phyloP scores from a whole-genome alignment of 179 eudicot genomes.

The Sideroxylon spinosum region DNA sequence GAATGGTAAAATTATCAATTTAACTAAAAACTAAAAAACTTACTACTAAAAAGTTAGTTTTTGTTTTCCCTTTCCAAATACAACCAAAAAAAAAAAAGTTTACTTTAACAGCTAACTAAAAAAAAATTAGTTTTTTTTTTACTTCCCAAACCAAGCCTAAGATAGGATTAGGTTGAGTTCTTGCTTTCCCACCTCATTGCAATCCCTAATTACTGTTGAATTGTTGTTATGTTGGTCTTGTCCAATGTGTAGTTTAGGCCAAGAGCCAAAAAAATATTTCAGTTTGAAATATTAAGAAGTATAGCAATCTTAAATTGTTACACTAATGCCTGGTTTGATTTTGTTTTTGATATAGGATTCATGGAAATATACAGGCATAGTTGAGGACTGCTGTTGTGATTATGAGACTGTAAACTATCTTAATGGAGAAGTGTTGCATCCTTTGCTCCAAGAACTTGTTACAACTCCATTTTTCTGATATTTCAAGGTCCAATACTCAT shows the following conservation, averaged over 20 bases:
- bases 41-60: too few relatives aligned
- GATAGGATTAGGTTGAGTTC: not conserved
- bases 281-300: not conserved
- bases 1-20: too few relatives aligned
- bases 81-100: too few relatives aligned
- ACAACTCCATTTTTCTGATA: conserved; percentile 65
- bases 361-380: conserved; percentile 53
- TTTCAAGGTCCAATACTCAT: too few relatives aligned
- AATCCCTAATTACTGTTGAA: not conserved
- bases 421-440: conserved; percentile 52
- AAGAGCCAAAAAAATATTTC: not conserved
- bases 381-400: conserved; percentile 72
- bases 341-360: conserved; percentile 24
- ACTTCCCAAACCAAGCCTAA: too few relatives aligned
- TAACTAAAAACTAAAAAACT: too few relatives aligned
- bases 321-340: not conserved
- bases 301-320: not conserved
- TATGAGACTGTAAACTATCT: conserved; percentile 55
- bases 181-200: too few relatives aligned
- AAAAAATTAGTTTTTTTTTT: too few relatives aligned
- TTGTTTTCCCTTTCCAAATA: too few relatives aligned
- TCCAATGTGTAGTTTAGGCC: not conserved
- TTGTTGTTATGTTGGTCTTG: not conserved
- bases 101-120: too few relatives aligned
- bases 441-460: conserved; percentile 64